Base-by-base conservation (phyloP, 352 stramenopile species). In the Globisporangium rhizosaccharum region DNA sequence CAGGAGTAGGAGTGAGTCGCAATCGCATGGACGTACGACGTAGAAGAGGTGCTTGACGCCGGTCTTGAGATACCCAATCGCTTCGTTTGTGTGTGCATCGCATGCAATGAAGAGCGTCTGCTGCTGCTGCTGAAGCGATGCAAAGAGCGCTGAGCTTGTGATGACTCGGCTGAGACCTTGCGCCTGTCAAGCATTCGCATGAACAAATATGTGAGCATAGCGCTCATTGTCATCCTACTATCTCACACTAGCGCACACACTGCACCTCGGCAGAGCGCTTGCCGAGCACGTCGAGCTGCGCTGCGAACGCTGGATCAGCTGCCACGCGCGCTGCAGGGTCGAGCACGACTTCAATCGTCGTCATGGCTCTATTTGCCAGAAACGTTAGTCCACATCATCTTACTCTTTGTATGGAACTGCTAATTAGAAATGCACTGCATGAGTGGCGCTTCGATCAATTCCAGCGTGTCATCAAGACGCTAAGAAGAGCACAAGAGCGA, bases 21-120 rank as follows among this genome's bases (percentile, higher is more conserved):
- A 5, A 60, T 39, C 56, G 25, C 28, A 33, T 28, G 45, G 17
- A 61, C 37, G 25, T 55, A 90, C 84, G 58, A 87, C 33, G 59
- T 94, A 92, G 68, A 87, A 94, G 37, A 94, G 68, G 42, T 93
- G 84, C 53, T 86, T 90, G 18, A 69, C 20, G 0, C 78, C 82
- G 5, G 62, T 79, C 60, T 92, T 94, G 18, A 94, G 51, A 54
- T 79, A 88, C 0, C 82, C 84, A 5, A 83, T 30, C 5, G 76
- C 62, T 11, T 57, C 33, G 5, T 28, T 33, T 15, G 66, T 52
- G 17, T 23, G 17, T 6, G 26, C 46, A 20, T 67, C 50, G 12
- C 73, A 37, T 7, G 73, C 76, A 10, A 90, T 47, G 12, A 71
- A 61, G 12, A 90, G 57, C 49, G 33, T 71, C 52, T 89, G 78